A percentile compares a stretch with the other conserved stretches of the same genome.
phyloP scores from a whole-genome alignment of 2,329 filamentous ascomycete species.

The Nannizziopsis barbatae region DNA sequence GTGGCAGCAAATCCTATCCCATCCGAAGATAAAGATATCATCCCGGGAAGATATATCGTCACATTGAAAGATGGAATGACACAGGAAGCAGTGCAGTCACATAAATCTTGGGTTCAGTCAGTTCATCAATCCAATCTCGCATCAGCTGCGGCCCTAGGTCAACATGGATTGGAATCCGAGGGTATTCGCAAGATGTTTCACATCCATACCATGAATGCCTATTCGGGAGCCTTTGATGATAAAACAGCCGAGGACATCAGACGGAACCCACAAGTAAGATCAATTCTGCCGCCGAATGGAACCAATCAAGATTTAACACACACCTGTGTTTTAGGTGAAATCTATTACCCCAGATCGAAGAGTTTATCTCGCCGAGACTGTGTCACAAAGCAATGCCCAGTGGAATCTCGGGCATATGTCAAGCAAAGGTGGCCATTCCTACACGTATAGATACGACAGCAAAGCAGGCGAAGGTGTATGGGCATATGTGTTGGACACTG shows the following conservation, averaged over 20 bases:
- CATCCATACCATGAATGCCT: constrained; percentile 9
- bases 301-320: too few species aligned
- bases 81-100: constrained; percentile 1
- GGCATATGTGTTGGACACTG: constrained; percentile 10
- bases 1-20: constrained; percentile 3
- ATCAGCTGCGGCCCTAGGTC: not conserved
- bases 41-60: constrained; percentile 11
- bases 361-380: constrained; percentile 5
- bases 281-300: not conserved
- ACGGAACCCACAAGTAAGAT: constrained; percentile 8
- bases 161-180: constrained; percentile 2
- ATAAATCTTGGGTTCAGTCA: constrained; percentile 7
- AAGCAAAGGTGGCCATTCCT: constrained; percentile 5
- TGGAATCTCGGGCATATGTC: constrained; percentile 11
- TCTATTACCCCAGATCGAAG: constrained; percentile 7
- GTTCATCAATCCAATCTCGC: constrained; percentile 10
- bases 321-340: not conserved
- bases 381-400: not conserved
- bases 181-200: constrained; percentile 10
- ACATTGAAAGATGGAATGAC: constrained; percentile 12
- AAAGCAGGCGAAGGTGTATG: constrained; percentile 9
- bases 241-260: constrained; percentile 8
- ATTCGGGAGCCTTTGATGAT: constrained; percentile 10
- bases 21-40: constrained; percentile 3
- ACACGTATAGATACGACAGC: constrained; percentile 8